phyloP scores from a whole-genome alignment of 2,329 filamentous ascomycete genomes.

The Aspergillus cejpii region DNA sequence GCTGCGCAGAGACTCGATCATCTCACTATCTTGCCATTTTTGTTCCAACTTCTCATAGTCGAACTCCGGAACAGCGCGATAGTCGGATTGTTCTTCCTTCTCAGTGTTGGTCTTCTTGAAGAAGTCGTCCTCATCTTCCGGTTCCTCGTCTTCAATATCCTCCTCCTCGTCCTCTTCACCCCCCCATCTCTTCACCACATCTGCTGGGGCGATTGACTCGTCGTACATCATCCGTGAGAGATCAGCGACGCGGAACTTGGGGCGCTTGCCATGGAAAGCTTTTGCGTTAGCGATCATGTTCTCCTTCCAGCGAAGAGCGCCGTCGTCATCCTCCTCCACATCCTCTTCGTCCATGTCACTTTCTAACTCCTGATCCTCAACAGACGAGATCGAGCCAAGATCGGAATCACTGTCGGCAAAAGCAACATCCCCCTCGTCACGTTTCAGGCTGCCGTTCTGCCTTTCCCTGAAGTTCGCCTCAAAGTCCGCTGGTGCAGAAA shows the following conservation, averaged over 20 bases:
- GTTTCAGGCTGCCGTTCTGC: constrained; percentile 51
- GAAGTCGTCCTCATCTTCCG: constrained; percentile 61
- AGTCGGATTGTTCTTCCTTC: constrained; percentile 54
- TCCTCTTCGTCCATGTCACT: constrained; percentile 45
- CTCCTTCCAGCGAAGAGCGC: constrained; percentile 75
- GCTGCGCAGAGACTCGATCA: constrained; percentile 64
- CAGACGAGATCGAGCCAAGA: constrained; percentile 73
- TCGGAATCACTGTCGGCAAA: constrained; percentile 98
- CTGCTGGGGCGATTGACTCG: constrained; percentile 62
- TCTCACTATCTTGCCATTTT: constrained; percentile 78
- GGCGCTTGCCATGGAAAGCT: constrained; percentile 61
- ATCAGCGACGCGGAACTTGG: constrained; percentile 70
- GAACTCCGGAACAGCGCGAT: constrained; percentile 69
- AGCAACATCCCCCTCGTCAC: constrained; percentile 63
- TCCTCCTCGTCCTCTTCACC: constrained; percentile 60
- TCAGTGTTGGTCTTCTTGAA: constrained; percentile 52
- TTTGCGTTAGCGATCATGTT: constrained; percentile 72
- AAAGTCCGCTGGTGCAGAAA: constrained; percentile 40
- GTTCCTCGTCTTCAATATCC: constrained; percentile 43
- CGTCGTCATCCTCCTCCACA: constrained; percentile 63
- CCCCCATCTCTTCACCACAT: constrained; percentile 74
- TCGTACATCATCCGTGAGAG: constrained; percentile 88
- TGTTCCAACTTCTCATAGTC: constrained; percentile 73
- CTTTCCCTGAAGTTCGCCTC: constrained; percentile 39
- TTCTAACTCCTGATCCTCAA: constrained; percentile 51